Base-by-base conservation (phyloP, 495 filamentous ascomycete species). In the Penicillium subrubescens region DNA sequence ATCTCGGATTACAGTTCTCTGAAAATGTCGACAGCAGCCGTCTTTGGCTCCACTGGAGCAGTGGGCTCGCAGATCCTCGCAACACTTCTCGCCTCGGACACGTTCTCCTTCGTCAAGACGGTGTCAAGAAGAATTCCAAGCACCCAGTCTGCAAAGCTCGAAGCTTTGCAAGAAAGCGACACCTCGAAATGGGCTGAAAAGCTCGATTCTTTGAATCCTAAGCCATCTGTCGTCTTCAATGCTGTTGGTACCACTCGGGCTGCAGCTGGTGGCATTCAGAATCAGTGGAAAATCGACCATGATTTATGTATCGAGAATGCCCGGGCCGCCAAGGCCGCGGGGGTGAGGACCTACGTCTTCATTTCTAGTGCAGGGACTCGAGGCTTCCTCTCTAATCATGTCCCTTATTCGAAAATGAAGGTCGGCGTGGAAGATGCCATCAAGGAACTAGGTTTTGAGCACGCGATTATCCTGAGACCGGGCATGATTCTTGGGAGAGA, bases 11-110 rank as follows among this genome's bases (percentile, higher is more conserved):
- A 31, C 12, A 33, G 12, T 11, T 31, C 25, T 31, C 14, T 53
- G 10, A 33, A 53, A 11, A 75, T 81, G 68, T 74, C 81, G 15
- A 74, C 79, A 31, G 80, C 79, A 66, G 79, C 82, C 48, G 67
- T 88, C 44, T 78, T 88, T 58, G 86, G 86, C 66, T 79, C 77
- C 58, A 88, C 86, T 19, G 86, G 86, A 66, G 81, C 85, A 12
- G 79, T 83, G 3, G 88, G 87, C 60, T 79, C 77, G 44, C 73
- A 85, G 63, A 87, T 89, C 69, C 79, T 89, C 29, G 73, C 75
- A 39, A 83, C 82, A 8, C 80, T 89, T 29, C 79, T 90, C 52
- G 61, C 76, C 19, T 68, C 59, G 60, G 75, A 82, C 50, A 60
- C 74, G 50, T 74, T 78, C 64, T 68, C 77, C 48, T 73, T 79